Percentiles rank a stretch among this genome's conserved stretches.
phyloP scores from a whole-genome alignment of 2,329 filamentous ascomycete genomes.

The Salinomyces thailandicus region DNA sequence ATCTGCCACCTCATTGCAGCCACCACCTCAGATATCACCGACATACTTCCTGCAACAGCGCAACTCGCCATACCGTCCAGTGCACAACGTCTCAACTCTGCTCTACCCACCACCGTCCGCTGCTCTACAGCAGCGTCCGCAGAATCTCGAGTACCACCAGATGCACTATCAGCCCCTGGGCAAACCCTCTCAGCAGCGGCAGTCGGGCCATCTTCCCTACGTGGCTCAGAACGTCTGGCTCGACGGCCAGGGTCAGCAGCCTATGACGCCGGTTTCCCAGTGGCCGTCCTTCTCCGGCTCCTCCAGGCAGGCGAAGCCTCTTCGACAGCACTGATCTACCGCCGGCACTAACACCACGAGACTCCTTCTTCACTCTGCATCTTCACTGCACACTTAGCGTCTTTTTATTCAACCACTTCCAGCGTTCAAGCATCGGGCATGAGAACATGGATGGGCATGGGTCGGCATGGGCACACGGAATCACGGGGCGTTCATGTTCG shows the following conservation, averaged over 20 bases:
- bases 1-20: constrained; percentile 42
- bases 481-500: too few relatives aligned
- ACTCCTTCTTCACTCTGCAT: too few relatives aligned
- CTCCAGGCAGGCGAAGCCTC: too few relatives aligned
- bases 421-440: too few relatives aligned
- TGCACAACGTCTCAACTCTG: constrained; percentile 82
- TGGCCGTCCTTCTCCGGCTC: constrained; percentile 18
- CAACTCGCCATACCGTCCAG: constrained; percentile 83
- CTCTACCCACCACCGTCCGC: constrained; percentile 75
- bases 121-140: constrained; percentile 52
- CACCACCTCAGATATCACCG: constrained; percentile 62
- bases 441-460: not conserved
- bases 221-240: constrained; percentile 27
- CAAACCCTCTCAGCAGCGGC: constrained; percentile 35
- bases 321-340: too few relatives aligned
- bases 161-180: constrained; percentile 44
- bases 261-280: constrained; percentile 23
- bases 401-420: not conserved
- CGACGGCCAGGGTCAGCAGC: constrained; percentile 20
- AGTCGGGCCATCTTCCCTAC: constrained; percentile 35
- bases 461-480: too few relatives aligned
- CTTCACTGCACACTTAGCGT: too few relatives aligned
- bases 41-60: constrained; percentile 80
- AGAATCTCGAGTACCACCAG: constrained; percentile 35
- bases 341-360: too few relatives aligned